Conservation (phyloP, 2,329 filamentous ascomycete genomes). For the Endothia cerciana region DNA sequence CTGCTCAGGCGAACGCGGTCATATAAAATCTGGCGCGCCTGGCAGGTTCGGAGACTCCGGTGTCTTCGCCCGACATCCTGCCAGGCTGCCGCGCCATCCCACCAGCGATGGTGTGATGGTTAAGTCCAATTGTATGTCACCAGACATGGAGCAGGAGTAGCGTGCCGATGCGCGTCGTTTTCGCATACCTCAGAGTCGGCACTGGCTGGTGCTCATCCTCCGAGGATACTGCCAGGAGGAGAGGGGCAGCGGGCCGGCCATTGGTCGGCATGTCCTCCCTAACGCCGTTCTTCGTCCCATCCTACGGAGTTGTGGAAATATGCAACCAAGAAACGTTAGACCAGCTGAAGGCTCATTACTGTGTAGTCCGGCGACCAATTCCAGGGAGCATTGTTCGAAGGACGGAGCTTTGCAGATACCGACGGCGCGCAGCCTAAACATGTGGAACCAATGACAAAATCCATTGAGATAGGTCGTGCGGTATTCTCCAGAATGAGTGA, state of each 20-base stretch:
- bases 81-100: not conserved
- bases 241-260: not conserved
- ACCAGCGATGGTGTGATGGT: not conserved
- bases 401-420: conserved; percentile 3
- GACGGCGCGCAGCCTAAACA: not conserved
- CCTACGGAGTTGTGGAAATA: not conserved
- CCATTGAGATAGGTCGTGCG: not conserved
- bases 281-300: conserved; percentile 2
- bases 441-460: not conserved
- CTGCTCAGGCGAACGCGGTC: not conserved
- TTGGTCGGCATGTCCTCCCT: not conserved
- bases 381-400: not conserved
- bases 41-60: not conserved
- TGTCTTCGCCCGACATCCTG: not conserved
- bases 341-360: not conserved
- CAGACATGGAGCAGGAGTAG: not conserved
- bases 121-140: not conserved
- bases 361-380: not conserved
- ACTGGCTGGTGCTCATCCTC: not conserved
- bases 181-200: not conserved
- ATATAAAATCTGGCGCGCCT: not conserved
- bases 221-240: not conserved
- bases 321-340: not conserved
- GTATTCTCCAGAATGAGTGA: too few relatives aligned
- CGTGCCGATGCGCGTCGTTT: not conserved